Percentiles rank a stretch among this genome's conserved stretches.
Conservation (phyloP, 768 basidiomycete species). For the Hemileccinum impolitum region DNA sequence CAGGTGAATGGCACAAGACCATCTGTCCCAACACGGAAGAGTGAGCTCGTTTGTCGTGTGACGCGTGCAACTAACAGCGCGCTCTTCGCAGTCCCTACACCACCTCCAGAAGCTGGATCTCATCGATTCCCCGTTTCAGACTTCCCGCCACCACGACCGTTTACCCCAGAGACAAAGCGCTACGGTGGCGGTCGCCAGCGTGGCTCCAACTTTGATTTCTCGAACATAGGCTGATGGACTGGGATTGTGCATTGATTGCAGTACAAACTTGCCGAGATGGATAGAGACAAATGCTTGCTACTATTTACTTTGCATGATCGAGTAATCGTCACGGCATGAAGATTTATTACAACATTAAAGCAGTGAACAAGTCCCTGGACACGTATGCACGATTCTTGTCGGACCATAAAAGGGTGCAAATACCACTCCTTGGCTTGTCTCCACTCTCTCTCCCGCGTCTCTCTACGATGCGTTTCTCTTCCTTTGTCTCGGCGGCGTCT, state of each 20-base stretch:
- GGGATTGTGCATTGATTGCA: background rate
- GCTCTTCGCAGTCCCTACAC: constrained; percentile 44
- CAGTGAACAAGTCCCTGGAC: constrained; percentile 11
- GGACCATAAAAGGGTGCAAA: constrained; percentile 21
- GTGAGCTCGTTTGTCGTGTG: constrained; percentile 32
- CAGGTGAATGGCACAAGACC: constrained; percentile 31
- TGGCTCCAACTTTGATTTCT: constrained; percentile 71
- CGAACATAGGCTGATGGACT: constrained; percentile 5
- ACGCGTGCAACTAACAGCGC: constrained; percentile 9
- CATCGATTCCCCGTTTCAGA: constrained; percentile 75
- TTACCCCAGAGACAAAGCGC: constrained; percentile 43
- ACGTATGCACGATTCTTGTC: constrained; percentile 28
- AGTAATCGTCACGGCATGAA: background rate
- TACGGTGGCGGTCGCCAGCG: constrained; percentile 65
- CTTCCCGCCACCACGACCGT: constrained; percentile 75
- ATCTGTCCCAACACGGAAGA: constrained; percentile 43
- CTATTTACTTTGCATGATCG: background rate
- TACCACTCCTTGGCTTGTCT: background rate
- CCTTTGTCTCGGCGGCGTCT: constrained; percentile 46
- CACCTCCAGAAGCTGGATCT: constrained; percentile 59
- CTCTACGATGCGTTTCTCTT: constrained; percentile 61
- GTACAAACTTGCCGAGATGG: background rate
- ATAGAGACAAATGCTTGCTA: background rate
- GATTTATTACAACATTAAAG: no score
- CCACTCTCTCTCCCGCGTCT: constrained; percentile 18